phyloP scores from a whole-genome alignment of 371 early-diverging fungal genomes.

The Lichtheimia hyalospora region DNA sequence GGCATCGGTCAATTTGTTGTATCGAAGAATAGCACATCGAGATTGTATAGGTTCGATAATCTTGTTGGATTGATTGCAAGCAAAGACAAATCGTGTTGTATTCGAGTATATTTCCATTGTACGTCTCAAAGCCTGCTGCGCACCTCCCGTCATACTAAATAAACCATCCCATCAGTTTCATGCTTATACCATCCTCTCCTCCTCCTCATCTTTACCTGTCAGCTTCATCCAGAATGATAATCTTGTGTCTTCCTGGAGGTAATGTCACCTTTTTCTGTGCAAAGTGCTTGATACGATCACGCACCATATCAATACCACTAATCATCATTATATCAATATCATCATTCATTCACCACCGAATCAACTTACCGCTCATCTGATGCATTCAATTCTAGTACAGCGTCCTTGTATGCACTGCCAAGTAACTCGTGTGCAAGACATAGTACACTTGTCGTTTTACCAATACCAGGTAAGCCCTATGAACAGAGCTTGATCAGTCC shows the following conservation, averaged over 20 bases:
- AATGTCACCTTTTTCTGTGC: conserved; percentile 96
- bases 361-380: conserved; percentile 94
- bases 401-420: conserved; percentile 85
- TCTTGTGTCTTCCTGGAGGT: conserved; percentile 90
- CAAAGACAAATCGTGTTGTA: conserved; percentile 97
- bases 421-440: conserved; percentile 90
- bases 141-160: conserved; percentile 85
- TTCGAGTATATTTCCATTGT: conserved; percentile 96
- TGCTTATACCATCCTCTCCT: too few species aligned
- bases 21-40: conserved; percentile 96
- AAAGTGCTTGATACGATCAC: conserved; percentile 97
- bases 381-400: conserved; percentile 96
- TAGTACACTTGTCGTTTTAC: conserved; percentile 97
- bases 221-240: conserved; percentile 98
- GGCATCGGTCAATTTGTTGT: conserved; percentile 73
- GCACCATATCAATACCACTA: conserved; percentile 97
- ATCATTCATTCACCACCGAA: background rate
- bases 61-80: conserved; percentile 96
- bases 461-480: conserved; percentile 97
- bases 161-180: conserved; percentile 1
- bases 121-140: conserved; percentile 96
- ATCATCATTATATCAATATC: background rate
- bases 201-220: conserved; percentile 59
- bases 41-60: conserved; percentile 99
- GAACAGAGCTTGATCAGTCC: background rate